These are phyloP conservation scores for Macrophomina tecta DNA, from an alignment of 2,329 filamentous ascomycete species.

Conservation along the genomic window DNA sequence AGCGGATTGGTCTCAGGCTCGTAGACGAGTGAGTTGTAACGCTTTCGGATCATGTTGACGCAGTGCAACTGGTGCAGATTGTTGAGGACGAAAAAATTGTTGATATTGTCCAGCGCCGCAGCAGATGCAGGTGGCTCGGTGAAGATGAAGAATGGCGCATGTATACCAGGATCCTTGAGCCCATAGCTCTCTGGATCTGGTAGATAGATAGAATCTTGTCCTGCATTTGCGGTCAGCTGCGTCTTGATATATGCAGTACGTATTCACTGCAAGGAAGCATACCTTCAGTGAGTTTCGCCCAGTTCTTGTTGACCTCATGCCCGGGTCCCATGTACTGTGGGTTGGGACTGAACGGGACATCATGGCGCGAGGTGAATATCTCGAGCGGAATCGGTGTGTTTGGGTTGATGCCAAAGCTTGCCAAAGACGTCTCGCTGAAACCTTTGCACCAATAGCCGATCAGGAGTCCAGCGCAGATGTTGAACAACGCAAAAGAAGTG, in stretches of 20 bases:
- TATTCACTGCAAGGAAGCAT: too few species aligned
- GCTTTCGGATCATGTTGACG: slow-evolving; percentile 16
- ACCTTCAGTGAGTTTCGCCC: background rate
- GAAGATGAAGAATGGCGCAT: slow-evolving; percentile 2
- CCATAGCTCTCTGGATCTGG: background rate
- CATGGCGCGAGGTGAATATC: background rate
- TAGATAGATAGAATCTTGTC: background rate
- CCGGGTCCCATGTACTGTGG: background rate
- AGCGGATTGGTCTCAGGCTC: background rate
- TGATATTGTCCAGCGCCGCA: background rate
- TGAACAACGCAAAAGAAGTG: background rate
- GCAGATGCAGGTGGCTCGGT: background rate
- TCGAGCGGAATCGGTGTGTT: background rate
- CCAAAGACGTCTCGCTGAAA: background rate
- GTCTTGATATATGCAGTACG: too few species aligned
- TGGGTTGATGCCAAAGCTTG: slow-evolving; percentile 5
- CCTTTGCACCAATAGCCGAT: background rate
- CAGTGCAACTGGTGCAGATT: slow-evolving; percentile 9
- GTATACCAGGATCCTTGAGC: background rate
- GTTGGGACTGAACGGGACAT: slow-evolving; percentile 9
- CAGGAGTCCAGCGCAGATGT: background rate
- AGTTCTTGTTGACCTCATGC: background rate
- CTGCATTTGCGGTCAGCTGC: background rate
- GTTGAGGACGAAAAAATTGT: slow-evolving; percentile 16
- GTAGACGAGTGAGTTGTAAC: slow-evolving; percentile 8